These are phyloP conservation scores for Aspergillus sclerotiicarbonarius DNA, from an alignment of 495 filamentous ascomycete species.

Conservation along the genomic window DNA sequence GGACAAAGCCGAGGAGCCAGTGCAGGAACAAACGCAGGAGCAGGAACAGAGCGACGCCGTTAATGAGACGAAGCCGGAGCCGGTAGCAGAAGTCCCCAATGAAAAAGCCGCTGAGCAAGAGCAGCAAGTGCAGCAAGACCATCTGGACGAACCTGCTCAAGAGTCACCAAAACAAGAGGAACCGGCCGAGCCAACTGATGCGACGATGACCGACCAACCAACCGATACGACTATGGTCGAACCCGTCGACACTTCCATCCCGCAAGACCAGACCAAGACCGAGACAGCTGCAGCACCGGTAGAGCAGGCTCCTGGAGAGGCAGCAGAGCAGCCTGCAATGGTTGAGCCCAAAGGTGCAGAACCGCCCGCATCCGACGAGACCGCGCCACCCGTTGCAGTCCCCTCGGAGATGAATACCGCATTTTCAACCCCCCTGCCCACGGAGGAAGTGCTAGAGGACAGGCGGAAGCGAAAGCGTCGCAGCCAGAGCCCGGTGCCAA, in stretches of 20 bases:
- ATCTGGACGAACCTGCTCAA: background rate
- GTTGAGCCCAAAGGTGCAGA: constrained; percentile 9
- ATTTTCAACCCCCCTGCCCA: constrained; percentile 34
- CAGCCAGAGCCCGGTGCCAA: constrained; percentile 64
- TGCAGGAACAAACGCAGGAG: constrained; percentile 9
- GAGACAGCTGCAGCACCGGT: constrained; percentile 21
- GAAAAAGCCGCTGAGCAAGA: background rate
- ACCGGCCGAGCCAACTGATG: background rate
- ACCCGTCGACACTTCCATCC: background rate
- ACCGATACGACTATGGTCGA: background rate
- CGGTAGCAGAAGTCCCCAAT: constrained; percentile 1
- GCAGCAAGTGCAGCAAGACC: background rate
- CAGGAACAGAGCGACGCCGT: constrained; percentile 3
- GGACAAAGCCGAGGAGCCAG: constrained; percentile 4
- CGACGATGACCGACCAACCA: background rate
- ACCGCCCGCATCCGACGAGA: constrained; percentile 18
- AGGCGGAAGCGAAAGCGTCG: constrained; percentile 70
- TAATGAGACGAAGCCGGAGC: background rate
- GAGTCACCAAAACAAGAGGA: background rate
- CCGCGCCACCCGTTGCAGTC: constrained; percentile 13
- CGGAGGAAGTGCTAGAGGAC: constrained; percentile 52
- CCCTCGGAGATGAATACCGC: constrained; percentile 29
- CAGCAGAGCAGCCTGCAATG: constrained; percentile 10
- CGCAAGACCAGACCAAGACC: constrained; percentile 7
- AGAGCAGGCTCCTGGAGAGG: constrained; percentile 26